phyloP scores from a whole-genome alignment of 2,329 filamentous ascomycete genomes.

The Diaporthe australafricana region DNA sequence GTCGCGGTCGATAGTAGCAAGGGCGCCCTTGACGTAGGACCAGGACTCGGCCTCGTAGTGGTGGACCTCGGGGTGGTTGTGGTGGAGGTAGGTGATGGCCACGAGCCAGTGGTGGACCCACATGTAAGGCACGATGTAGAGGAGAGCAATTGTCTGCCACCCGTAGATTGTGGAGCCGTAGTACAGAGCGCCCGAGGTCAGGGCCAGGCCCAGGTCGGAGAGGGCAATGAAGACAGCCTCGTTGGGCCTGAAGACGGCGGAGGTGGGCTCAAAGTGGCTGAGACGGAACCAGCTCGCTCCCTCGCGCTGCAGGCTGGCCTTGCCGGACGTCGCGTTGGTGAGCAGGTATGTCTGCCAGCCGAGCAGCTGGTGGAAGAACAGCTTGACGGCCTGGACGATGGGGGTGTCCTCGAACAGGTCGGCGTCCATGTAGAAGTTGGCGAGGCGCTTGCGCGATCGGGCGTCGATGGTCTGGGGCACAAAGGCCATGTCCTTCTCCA shows the following conservation, averaged over 20 bases:
- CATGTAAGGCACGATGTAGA: slow-evolving; percentile 74
- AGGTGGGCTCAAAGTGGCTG: slow-evolving; percentile 72
- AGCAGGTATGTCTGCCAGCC: slow-evolving; percentile 75
- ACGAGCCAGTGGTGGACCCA: slow-evolving; percentile 81
- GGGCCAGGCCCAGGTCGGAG: slow-evolving; percentile 69
- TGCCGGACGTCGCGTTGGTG: slow-evolving; percentile 65
- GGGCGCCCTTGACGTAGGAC: slow-evolving; percentile 72
- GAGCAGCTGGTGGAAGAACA: slow-evolving; percentile 72
- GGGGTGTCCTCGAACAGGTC: slow-evolving; percentile 75
- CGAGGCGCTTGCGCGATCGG: slow-evolving; percentile 48
- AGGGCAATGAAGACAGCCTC: slow-evolving; percentile 68
- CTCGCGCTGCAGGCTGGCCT: slow-evolving; percentile 59
- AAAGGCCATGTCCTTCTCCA: slow-evolving; percentile 75
- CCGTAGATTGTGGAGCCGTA: slow-evolving; percentile 64
- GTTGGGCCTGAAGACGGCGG: slow-evolving; percentile 68
- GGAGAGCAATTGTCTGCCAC: slow-evolving; percentile 64
- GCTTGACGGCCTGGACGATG: slow-evolving; percentile 62
- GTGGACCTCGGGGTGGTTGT: slow-evolving; percentile 71
- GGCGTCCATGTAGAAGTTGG: slow-evolving; percentile 56
- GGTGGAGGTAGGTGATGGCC: slow-evolving; percentile 81
- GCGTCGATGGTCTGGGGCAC: slow-evolving; percentile 62
- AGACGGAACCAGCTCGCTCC: slow-evolving; percentile 53
- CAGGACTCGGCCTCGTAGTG: slow-evolving; percentile 70
- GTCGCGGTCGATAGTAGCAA: slow-evolving; percentile 73
- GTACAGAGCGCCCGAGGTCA: slow-evolving; percentile 64